These are phyloP conservation scores for Crassisporium funariophilum DNA, from an alignment of 768 basidiomycete genomes.

Conservation along the genomic window DNA sequence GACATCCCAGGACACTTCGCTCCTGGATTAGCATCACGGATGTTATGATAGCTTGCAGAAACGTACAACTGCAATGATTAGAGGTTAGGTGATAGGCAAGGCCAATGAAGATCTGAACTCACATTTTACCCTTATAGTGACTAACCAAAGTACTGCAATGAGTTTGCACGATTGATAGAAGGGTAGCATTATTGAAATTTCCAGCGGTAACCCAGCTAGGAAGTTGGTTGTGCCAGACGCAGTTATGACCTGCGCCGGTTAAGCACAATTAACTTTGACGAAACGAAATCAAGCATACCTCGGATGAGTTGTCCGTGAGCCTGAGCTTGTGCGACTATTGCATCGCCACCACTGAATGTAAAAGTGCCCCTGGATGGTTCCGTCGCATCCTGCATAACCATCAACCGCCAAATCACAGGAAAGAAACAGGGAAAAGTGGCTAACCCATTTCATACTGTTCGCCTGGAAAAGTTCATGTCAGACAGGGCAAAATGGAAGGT, in stretches of 20 bases:
- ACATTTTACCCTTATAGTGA: slow-evolving; percentile 58
- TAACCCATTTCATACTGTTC: slow-evolving; percentile 62
- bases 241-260: slow-evolving; percentile 52
- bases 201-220: slow-evolving; percentile 51
- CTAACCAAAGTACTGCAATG: slow-evolving; percentile 53
- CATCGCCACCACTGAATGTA: slow-evolving; percentile 50
- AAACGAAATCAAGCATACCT: slow-evolving; percentile 26
- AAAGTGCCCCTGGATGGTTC: slow-evolving; percentile 52
- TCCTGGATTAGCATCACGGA: not conserved
- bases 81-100: not conserved
- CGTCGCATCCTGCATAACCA: slow-evolving; percentile 45
- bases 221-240: slow-evolving; percentile 57
- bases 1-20: slow-evolving; percentile 54
- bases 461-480: slow-evolving; percentile 19
- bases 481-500: not conserved
- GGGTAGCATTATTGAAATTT: slow-evolving; percentile 39
- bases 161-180: slow-evolving; percentile 45
- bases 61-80: slow-evolving; percentile 20
- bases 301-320: slow-evolving; percentile 48
- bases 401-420: not conserved
- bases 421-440: slow-evolving; percentile 2
- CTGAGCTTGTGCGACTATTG: slow-evolving; percentile 46
- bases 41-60: not conserved
- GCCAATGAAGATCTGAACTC: slow-evolving; percentile 13
- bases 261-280: not conserved